Evolutionary conservation across 2,329 filamentous ascomycete species (phyloP), one percentile per base, ranked within the genome.

Genomic region (Trichothecium roseum): DNA sequence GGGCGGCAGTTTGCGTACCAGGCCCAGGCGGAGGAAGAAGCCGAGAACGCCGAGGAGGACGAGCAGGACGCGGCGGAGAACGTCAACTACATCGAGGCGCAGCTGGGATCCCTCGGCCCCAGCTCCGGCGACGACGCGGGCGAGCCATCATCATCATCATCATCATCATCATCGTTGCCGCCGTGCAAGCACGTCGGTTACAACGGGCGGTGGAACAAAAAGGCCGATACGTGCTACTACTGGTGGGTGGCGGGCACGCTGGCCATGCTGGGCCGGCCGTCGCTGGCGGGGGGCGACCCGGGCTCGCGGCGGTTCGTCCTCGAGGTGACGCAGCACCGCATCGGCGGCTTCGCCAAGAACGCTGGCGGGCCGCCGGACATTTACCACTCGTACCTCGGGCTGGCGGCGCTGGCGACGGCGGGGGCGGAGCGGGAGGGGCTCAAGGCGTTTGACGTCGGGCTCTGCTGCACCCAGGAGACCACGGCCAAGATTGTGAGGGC

Each of bases 221-320:
- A 80, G 32, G 83, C 84, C 8, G 91, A 98, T 59, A 96, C 91
- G 1, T 98, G 91, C 60, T 98, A 98, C 57, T 81, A 78, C 16
- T 98, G 89, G 68, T 98, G 91, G 91, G 85, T 84, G 1, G 70
- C 72, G 4, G 86, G 76, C 2, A 76, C 86, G 2, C 52, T 75
- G 1, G 47, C 52, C 65, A 74, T 83, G 46, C 62, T 84, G 9
- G 66, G 70, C 20, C 59, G 70, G 37, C 57, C 67, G 10, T 54
- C 68, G 2, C 59, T 87, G n/a, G 58, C 86, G 18, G 67, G 80
- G 38, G 56, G 60, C 5, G 51, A 55, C 9, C 68, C 78, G 1
- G 20, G 20, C 6, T 76, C 82, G 30, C 74, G 85, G n/a, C 69
- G 72, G 33, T 96, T 91, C 58, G 66, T 98, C 10, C 68, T 95